Evolutionary conservation across 257 asterid species (phyloP), one percentile per base, ranked within the genome.

Genomic region (Solanum chmielewskii): DNA sequence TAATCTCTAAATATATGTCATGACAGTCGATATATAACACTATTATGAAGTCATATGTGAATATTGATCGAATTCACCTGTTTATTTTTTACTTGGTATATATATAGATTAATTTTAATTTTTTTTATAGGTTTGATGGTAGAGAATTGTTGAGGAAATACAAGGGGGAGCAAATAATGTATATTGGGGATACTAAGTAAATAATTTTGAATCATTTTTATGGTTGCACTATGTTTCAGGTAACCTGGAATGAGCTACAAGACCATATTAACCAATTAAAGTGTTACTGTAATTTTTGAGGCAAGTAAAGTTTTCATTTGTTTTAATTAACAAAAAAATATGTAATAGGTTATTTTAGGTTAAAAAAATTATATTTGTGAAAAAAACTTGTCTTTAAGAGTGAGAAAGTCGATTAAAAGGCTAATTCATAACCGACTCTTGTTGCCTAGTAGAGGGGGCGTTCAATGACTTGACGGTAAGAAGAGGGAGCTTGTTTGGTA

Each of bases 121-220:
- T 49, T 49, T 49, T 49, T 0, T 49, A 21, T 81, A 90, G 91
- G n/a, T 90, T 90, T 45, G 25, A 86, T 49, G 91, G 91, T 1
- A 49, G 23, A 49, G 70, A 83, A 3, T 23, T 90, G 21, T 69
- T 90, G 75, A 37, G 39, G 29, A 90, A 86, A 74, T 69, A 13
- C 25, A 90, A 83, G 27, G 88, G 91, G 42, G 88, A 88, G 78
- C 66, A 74, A 2, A 83, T 90, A 16, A 88, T 86, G 91, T 90
- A 86, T n/a, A 86, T 83, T n/a, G 91, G 91, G 8, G 91, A 90
- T 86, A 20, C 27, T 90, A n/a, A 74, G 87, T 88, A 71, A 86
- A 89, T 73, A 86, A 85, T 41, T 89, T 84, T 77, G 87, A 85
- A 59, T 90, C 91, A 20, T 33, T 90, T 6, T 47, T 84, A 70